Percentiles rank a stretch among this genome's conserved stretches.
These are phyloP conservation scores for Yarrowia hollandica DNA, from an alignment of 805 yeast species.

Conservation along the genomic window DNA sequence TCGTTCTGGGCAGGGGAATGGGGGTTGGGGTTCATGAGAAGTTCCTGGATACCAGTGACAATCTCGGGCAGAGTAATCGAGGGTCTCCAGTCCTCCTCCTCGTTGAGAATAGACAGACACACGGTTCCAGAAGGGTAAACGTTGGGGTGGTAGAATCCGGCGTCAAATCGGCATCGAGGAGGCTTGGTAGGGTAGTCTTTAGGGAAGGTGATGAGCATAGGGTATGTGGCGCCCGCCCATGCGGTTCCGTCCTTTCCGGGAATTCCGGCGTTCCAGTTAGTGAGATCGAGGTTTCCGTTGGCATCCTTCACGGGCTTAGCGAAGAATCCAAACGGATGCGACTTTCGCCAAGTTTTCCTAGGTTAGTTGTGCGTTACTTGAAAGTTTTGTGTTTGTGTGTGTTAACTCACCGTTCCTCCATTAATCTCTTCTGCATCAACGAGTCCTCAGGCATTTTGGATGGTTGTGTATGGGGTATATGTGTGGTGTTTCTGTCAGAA, in stretches of 20 bases:
- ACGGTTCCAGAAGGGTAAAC: slow-evolving; percentile 97
- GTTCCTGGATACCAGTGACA: slow-evolving; percentile 87
- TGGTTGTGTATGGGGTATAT: background rate
- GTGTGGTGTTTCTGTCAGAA: background rate
- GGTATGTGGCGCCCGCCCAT: slow-evolving; percentile 91
- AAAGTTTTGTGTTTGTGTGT: background rate
- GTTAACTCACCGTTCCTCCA: slow-evolving; percentile 23
- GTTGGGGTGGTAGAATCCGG: slow-evolving; percentile 93
- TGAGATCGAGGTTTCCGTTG: slow-evolving; percentile 83
- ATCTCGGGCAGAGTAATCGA: slow-evolving; percentile 90
- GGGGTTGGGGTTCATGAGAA: slow-evolving; percentile 87
- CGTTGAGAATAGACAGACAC: slow-evolving; percentile 89
- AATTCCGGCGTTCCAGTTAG: slow-evolving; percentile 90
- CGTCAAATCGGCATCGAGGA: slow-evolving; percentile 87
- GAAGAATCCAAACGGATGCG: slow-evolving; percentile 95
- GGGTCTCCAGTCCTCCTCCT: slow-evolving; percentile 97
- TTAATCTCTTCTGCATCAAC: slow-evolving; percentile 15
- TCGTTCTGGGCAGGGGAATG: slow-evolving; percentile 97
- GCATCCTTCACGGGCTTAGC: slow-evolving; percentile 82
- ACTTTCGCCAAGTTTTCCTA: slow-evolving; percentile 96
- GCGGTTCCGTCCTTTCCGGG: slow-evolving; percentile 87
- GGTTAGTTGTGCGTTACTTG: background rate
- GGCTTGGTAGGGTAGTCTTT: slow-evolving; percentile 94
- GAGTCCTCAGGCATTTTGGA: slow-evolving; percentile 1
- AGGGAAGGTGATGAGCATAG: slow-evolving; percentile 78